Evolutionary conservation across 2,329 filamentous ascomycete species (phyloP), one percentile per base, ranked within the genome.

Genomic region (Intubia oerlemansii): DNA sequence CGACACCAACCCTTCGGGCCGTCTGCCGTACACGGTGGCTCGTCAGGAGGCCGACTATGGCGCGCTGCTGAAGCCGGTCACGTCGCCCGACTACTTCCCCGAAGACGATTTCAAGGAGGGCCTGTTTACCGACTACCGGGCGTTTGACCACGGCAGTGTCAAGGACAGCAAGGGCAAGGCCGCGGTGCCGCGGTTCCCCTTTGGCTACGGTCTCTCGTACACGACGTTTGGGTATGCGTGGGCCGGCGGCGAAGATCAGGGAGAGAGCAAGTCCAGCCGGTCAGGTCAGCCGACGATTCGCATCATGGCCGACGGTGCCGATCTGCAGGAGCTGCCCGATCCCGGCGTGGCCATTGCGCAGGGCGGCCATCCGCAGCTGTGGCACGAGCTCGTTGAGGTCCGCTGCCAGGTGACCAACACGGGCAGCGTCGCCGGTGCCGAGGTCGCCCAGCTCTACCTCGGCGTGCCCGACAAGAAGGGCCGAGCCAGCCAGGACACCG

Each of bases 171-270:
- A n/a, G n/a, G n/a, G n/a, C n/a, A n/a, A n/a, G n/a, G n/a, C n/a
- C n/a, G n/a, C n/a, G 8, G 19, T 8, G n/a, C 77, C 77, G 1
- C 63, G 75, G 34, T 84, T 69, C 46, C 75, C 80, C 41, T 85
- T 84, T 39, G 78, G 78, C 5, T 76, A 62, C 39, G 79, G 78
- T 32, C 55, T 85, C 6, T 75, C 67, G 1, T 85, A 82, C 56
- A 78, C 76, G 2, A 76, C 60, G 2, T 81, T 84, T 43, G 49
- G 61, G 29, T 78, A 77, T 50, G 25, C 16, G 9, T 11, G 10
- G 10, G 20, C 32, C 2, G 8, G 17, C 8, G 66, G 69, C 3
- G 51, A 72, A 41, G n/a, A n/a, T n/a, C n/a, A n/a, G n/a, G n/a
- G n/a, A n/a, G n/a, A n/a, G n/a, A n/a, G n/a, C n/a, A n/a, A n/a